phyloP scores from a whole-genome alignment of 2,329 filamentous ascomycete species.

The Epichloe hybrida region DNA sequence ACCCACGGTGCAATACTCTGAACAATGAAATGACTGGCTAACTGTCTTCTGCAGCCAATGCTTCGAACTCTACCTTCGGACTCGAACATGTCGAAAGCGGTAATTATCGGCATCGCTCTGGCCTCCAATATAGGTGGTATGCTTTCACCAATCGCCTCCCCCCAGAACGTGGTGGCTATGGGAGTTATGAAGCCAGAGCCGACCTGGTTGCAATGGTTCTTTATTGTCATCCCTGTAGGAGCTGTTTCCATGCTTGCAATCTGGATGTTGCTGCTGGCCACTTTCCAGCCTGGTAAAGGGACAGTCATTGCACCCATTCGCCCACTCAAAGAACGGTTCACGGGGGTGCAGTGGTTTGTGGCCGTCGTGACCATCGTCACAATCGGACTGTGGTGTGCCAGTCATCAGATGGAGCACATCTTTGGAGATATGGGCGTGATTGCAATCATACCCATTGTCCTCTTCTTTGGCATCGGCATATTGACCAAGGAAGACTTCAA shows the following conservation, averaged over 20 bases:
- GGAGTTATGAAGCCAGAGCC: conserved; percentile 89
- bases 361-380: conserved; percentile 68
- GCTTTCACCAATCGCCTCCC: conserved; percentile 95
- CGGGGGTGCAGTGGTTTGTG: conserved; percentile 87
- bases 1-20: background rate
- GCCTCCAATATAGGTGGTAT: conserved; percentile 94
- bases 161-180: conserved; percentile 92
- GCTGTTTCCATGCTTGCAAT: conserved; percentile 78
- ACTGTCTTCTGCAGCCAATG: conserved; percentile 50
- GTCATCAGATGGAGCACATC: conserved; percentile 70
- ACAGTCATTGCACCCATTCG: conserved; percentile 87
- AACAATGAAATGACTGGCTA: background rate
- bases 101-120: conserved; percentile 89
- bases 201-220: conserved; percentile 95
- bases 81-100: conserved; percentile 85
- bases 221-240: conserved; percentile 85
- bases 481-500: conserved; percentile 99
- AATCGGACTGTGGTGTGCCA: conserved; percentile 84
- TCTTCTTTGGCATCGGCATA: conserved; percentile 94
- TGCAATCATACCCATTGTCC: conserved; percentile 84
- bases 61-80: conserved; percentile 82
- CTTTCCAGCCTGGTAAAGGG: conserved; percentile 73
- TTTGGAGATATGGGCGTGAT: conserved; percentile 99
- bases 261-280: conserved; percentile 72
- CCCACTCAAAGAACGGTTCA: conserved; percentile 76